These are phyloP conservation scores for Tetraselmis striata DNA, from an alignment of 139 green algal genomes.

Conservation along the genomic window DNA sequence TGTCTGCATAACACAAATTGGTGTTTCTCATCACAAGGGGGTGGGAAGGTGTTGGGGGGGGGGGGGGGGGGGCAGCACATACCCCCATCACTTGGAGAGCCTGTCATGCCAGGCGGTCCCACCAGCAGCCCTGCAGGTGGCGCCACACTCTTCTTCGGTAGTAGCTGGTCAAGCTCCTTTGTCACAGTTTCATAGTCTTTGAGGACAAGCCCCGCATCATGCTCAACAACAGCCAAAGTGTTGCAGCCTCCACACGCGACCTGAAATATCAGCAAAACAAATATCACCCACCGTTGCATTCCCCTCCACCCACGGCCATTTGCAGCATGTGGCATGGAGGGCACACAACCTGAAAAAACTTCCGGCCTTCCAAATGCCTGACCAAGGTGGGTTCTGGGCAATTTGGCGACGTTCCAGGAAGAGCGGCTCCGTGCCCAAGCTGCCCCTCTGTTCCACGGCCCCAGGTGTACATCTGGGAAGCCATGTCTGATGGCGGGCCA, in stretches of 20 bases:
- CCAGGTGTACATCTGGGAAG: not conserved
- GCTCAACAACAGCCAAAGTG: not conserved
- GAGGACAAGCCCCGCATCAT: not conserved
- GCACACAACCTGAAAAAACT: not conserved
- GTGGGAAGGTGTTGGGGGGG: too few relatives aligned
- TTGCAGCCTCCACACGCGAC: not conserved
- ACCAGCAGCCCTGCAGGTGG: not conserved
- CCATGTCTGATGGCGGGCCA: not conserved
- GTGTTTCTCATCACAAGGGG: too few relatives aligned
- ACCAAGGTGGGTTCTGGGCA: not conserved
- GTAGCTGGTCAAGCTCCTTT: not conserved
- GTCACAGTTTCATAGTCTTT: not conserved
- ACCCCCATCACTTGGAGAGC: not conserved
- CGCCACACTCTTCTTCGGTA: not conserved
- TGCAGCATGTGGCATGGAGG: too few relatives aligned
- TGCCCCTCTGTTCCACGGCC: not conserved
- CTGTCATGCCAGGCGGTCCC: not conserved
- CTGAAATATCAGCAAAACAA: not conserved
- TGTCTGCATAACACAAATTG: too few relatives aligned
- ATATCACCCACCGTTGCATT: too few relatives aligned
- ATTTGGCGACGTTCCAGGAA: not conserved
- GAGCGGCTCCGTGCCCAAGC: not conserved
- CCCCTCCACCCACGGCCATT: too few relatives aligned
- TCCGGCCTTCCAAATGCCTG: not conserved
- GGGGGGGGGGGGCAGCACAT: too few relatives aligned